Conservation (phyloP, 148 eudicot genomes). For the Camellia japonica region DNA sequence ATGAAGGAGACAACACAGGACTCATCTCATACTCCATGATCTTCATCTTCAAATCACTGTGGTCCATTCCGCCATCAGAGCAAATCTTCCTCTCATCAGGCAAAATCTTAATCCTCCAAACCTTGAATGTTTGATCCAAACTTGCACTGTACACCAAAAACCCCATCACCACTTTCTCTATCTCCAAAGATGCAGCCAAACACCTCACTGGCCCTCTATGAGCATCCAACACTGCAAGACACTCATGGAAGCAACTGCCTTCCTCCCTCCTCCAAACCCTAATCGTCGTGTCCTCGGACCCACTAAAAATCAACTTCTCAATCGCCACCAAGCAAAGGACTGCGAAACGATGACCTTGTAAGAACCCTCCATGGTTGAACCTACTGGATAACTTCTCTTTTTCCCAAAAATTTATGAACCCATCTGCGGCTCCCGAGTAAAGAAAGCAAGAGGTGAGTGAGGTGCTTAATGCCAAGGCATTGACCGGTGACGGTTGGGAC, state of each 20-base stretch:
- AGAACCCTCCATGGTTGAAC: conserved; percentile 52
- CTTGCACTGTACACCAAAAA: conserved; percentile 54
- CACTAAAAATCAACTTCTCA: conserved; percentile 47
- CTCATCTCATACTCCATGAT: conserved; percentile 12
- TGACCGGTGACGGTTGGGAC: conserved; percentile 43
- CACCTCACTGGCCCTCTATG: conserved; percentile 61
- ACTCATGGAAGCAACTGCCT: conserved; percentile 42
- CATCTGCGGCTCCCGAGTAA: conserved; percentile 57
- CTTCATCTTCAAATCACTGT: background rate
- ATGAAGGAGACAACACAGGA: conserved; percentile 13
- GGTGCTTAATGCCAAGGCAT: conserved; percentile 43
- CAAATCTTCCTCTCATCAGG: conserved; percentile 24
- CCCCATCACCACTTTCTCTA: conserved; percentile 31
- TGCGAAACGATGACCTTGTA: conserved; percentile 50
- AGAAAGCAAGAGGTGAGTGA: conserved; percentile 24
- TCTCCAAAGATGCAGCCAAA: conserved; percentile 39
- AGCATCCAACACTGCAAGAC: conserved; percentile 53
- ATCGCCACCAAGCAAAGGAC: conserved; percentile 47
- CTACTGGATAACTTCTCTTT: conserved; percentile 44
- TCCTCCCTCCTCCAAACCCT: conserved; percentile 60
- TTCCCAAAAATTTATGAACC: conserved; percentile 50
- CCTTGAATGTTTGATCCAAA: conserved; percentile 54
- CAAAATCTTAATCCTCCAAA: conserved; percentile 50
- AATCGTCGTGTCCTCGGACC: conserved; percentile 58
- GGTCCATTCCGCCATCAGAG: background rate